A percentile compares a stretch with the other conserved stretches of the same genome.
phyloP scores from a whole-genome alignment of 345 rosid genomes.

The Physaria fendleri region DNA sequence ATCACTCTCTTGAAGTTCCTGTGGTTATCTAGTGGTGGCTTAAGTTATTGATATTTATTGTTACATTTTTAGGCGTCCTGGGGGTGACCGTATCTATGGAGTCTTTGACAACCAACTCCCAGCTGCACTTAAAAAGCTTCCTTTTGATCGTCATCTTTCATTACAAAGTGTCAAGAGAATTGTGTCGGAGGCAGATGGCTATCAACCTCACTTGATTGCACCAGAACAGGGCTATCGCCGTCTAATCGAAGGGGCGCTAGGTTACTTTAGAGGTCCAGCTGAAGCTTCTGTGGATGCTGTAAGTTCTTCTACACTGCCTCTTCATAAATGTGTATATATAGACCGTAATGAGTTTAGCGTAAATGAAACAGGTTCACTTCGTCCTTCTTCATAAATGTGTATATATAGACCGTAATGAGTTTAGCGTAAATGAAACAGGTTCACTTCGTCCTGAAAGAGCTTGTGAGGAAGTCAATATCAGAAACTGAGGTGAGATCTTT shows the following conservation, averaged over 20 bases:
- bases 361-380: conserved; percentile 53
- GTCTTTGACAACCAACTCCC: conserved; percentile 87
- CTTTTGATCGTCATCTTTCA: conserved; percentile 81
- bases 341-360: not conserved
- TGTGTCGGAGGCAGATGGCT: conserved; percentile 82
- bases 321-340: not conserved
- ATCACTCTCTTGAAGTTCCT: not conserved
- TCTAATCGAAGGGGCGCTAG: conserved; percentile 55
- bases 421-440: conserved; percentile 36
- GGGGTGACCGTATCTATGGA: conserved; percentile 81
- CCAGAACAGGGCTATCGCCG: conserved; percentile 87
- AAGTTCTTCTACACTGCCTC: conserved; percentile 21
- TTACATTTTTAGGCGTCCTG: conserved; percentile 51
- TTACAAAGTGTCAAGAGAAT: conserved; percentile 68
- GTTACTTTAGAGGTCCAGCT: conserved; percentile 78
- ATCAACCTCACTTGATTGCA: conserved; percentile 83
- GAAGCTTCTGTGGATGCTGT: conserved; percentile 91
- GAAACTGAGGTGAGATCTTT: conserved; percentile 54
- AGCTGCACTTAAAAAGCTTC: conserved; percentile 82
- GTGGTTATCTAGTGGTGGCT: not conserved
- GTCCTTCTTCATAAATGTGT: no score
- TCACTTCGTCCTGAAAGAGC: conserved; percentile 73
- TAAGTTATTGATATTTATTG: not conserved
- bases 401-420: not conserved
- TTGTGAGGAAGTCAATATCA: conserved; percentile 65